phyloP scores from a whole-genome alignment of 129 eudicot genomes.

The Tagetes erecta region DNA sequence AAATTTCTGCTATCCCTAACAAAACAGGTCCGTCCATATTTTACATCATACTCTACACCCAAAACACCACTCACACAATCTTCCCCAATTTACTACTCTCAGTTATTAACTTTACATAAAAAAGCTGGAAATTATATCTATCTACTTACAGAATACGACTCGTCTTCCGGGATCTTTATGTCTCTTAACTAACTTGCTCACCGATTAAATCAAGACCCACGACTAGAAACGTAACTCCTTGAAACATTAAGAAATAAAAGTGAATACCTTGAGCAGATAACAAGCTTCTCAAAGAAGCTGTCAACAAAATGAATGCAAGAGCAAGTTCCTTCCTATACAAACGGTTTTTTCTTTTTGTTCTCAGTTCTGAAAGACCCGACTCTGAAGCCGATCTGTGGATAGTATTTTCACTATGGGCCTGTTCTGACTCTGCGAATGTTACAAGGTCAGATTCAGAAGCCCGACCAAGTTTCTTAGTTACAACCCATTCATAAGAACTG shows the following conservation, averaged over 20 bases:
- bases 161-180: background rate
- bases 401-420: constrained; percentile 14
- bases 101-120: background rate
- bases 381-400: constrained; percentile 56
- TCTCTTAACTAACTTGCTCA: constrained; percentile 63
- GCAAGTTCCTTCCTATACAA: constrained; percentile 82
- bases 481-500: constrained; percentile 82
- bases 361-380: constrained; percentile 59
- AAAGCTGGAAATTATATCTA: background rate
- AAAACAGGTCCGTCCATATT: constrained; percentile 2
- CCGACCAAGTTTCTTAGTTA: constrained; percentile 74
- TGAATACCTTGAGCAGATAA: constrained; percentile 85
- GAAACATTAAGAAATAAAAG: constrained; percentile 79
- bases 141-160: background rate
- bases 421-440: constrained; percentile 50
- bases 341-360: constrained; percentile 48
- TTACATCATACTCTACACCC: constrained; percentile 7
- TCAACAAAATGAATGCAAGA: constrained; percentile 67
- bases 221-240: constrained; percentile 74
- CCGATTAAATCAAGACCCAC: constrained; percentile 90
- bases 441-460: constrained; percentile 82
- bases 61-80: background rate
- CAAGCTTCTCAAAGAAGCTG: constrained; percentile 83
- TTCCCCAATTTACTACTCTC: background rate
- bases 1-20: constrained; percentile 17